A percentile compares a stretch with the other conserved stretches of the same genome.
These are phyloP conservation scores for Suillus variegatus DNA, from an alignment of 768 basidiomycete species.

Conservation along the genomic window DNA sequence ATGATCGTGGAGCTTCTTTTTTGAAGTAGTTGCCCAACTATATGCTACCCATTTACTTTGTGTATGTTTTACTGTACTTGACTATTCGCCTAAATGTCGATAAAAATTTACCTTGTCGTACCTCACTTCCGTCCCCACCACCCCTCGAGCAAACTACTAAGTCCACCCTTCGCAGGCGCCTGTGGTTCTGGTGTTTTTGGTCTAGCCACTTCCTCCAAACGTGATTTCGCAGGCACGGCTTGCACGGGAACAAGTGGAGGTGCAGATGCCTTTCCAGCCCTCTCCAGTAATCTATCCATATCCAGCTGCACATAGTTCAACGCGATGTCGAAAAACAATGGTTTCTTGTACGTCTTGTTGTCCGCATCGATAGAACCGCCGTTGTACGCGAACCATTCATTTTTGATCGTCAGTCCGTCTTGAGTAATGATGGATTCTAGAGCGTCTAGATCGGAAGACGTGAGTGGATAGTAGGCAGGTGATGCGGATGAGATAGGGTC, in stretches of 20 bases:
- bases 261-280: constrained; percentile 60
- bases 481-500: constrained; percentile 47
- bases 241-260: constrained; percentile 21
- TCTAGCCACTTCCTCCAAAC: constrained; percentile 53
- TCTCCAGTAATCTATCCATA: constrained; percentile 70
- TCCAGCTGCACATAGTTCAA: constrained; percentile 90
- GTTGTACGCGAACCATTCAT: constrained; percentile 78
- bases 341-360: constrained; percentile 67
- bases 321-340: constrained; percentile 91
- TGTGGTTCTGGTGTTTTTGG: constrained; percentile 50
- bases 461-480: constrained; percentile 58
- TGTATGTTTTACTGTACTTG: neutral
- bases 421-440: constrained; percentile 54
- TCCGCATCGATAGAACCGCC: constrained; percentile 57
- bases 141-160: constrained; percentile 71
- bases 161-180: constrained; percentile 49
- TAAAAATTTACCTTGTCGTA: neutral
- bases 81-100: neutral
- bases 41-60: constrained; percentile 9
- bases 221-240: constrained; percentile 47
- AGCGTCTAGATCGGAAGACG: constrained; percentile 39
- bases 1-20: constrained; percentile 21
- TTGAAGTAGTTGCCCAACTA: constrained; percentile 11
- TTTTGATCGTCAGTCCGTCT: constrained; percentile 57
- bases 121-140: constrained; percentile 57